phyloP scores from a whole-genome alignment of 805 yeast species.

The Sugiyamaella smithiae region DNA sequence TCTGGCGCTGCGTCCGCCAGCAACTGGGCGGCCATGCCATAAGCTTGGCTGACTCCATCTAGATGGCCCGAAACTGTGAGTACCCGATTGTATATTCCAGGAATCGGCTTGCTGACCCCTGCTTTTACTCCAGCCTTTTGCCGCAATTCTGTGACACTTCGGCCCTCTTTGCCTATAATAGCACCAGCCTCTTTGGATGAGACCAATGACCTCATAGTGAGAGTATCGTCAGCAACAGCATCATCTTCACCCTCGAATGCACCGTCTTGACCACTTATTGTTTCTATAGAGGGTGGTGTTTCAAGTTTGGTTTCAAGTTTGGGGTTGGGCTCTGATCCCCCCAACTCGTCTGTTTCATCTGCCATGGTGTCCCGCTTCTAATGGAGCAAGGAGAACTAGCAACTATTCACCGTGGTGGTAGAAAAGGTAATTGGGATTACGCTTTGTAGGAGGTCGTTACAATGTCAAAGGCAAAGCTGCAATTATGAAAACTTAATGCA shows the following conservation, averaged over 20 bases:
- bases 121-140: conserved; percentile 77
- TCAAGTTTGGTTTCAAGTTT: no score
- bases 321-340: background rate
- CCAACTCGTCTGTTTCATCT: background rate
- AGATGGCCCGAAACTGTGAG: conserved; percentile 73
- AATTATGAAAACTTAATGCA: no score
- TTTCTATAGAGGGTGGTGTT: no score
- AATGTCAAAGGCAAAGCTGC: no score
- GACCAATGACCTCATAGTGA: conserved; percentile 53
- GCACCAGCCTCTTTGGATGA: conserved; percentile 88
- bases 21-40: conserved; percentile 66
- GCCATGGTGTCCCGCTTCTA: background rate
- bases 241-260: conserved; percentile 5
- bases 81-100: conserved; percentile 80
- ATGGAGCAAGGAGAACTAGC: background rate
- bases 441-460: no score
- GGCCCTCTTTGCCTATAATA: conserved; percentile 82
- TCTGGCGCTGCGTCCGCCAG: conserved; percentile 47
- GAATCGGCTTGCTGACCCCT: conserved; percentile 76
- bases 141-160: conserved; percentile 70
- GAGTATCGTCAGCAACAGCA: background rate
- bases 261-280: no score
- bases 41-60: conserved; percentile 64
- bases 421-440: no score
- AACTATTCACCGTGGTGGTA: background rate